Evolutionary conservation across 305 asterid species (phyloP), one percentile per base, ranked within the genome.

Genomic region (Solanum hybrid): DNA sequence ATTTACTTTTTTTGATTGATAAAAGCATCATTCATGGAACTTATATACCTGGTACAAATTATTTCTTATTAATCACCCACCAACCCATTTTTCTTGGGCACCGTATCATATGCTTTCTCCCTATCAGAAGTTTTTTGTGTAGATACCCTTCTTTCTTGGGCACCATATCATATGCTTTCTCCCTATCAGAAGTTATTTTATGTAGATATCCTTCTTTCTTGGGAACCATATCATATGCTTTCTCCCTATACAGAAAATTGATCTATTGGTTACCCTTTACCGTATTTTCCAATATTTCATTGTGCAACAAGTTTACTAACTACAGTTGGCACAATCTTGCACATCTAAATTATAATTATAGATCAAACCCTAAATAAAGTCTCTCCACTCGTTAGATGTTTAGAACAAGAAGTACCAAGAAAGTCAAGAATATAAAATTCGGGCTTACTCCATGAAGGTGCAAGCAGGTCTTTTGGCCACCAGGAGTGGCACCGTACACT

Each of bases 401-500:
- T 7, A 16, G 14, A 16, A 27, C 64, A 4, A 81, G 11, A 36
- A 77, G 35, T 16, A 88, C 26, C 69, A 40, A n/a, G 29, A 3
- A 56, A 12, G 56, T 81, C 29, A 4, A 87, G 88, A 80, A 73
- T 88, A 79, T 20, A 72, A 36, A 16, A 26, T 26, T 80, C 16
- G 81, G 37, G 26, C 96, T 89, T 96, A 96, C 99, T 88, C 94
- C 94, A 91, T 96, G 99, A 88, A 97, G 88, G 93, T 97, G 99
- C 98, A 97, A 92, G 90, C 99, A 97, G 88, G 99, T 92, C 92
- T 96, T 97, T 94, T 97, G 99, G 72, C 98, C 99, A 89, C 97
- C 98, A 46, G 98, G 98, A 75, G 99, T 97, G 40, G 99, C 93
- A 24, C 99, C 99, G 86, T 95, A 97, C 79, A 97, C 91, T 92